Base-by-base conservation (phyloP, 1,284 basidiomycete species). In the Ustilago lituana region DNA sequence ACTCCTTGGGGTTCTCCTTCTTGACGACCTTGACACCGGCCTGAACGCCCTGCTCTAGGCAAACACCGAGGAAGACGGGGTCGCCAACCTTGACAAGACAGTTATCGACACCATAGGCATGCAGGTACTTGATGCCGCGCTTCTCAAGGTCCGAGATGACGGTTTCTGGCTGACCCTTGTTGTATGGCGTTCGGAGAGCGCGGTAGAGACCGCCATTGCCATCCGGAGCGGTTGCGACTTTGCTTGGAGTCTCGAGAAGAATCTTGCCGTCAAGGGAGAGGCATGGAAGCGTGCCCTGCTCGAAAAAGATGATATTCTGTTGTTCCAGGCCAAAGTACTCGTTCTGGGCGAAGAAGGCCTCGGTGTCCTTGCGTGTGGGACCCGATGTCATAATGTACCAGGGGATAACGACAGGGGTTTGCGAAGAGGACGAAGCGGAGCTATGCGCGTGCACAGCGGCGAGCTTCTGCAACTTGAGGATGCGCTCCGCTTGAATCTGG, bases 331-430 rank as follows among this genome's bases (percentile, higher is more conserved):
- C 95, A 82, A 98, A 99, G 85, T 87, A 92, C 7, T 84, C 83
- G 84, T 94, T 86, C 73, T 88, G 85, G 61, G 84, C 85, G 84
- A 98, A 98, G 86, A 91, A 98, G 37, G 85, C 85, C 82, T 93
- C 91, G 23, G 96, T 98, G 50, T 90, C 90, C 56, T 85, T 85
- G 64, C 94, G 88, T 24, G 96, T 99, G 23, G 96, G 95, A 15
- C 94, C 94, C 78, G 92, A 94, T 57, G 95, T 98, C 96, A 99
- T 99, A 79, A 99, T 89, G 85, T 97, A 98, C 96, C 96, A 98
- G 89, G 77, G 91, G 63, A 98, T 88, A 49, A 90, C 88, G 27
- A 76, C 73, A 3, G 87, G 86, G 52, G 85, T 85, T n/a, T n/a
- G n/a, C n/a, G 50, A 82, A 84, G 51, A 47, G 27, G 73, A 67